These are phyloP conservation scores for Colletotrichum destructivum DNA, from an alignment of 2,329 filamentous ascomycete species.

Conservation along the genomic window DNA sequence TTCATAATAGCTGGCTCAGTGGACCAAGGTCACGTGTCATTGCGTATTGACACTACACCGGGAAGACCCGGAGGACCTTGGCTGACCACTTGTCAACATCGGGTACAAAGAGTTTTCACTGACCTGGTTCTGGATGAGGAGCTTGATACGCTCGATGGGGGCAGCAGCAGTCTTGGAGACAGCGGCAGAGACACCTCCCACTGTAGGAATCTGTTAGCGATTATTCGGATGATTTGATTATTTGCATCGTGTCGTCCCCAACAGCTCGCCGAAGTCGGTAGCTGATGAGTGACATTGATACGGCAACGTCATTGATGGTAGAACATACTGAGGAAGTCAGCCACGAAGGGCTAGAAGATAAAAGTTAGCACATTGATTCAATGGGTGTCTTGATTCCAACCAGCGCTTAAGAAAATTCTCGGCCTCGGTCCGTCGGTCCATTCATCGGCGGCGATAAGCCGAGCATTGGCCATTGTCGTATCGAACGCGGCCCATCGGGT, in stretches of 20 bases:
- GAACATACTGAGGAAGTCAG: constrained; percentile 98
- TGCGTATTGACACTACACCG: neutral
- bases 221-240: neutral
- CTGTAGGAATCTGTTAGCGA: constrained; percentile 64
- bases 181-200: constrained; percentile 99
- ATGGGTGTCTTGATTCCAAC: neutral
- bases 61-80: constrained; percentile 22
- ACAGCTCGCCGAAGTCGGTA: neutral
- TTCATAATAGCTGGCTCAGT: neutral
- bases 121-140: constrained; percentile 99
- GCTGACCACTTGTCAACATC: constrained; percentile 22
- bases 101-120: constrained; percentile 54
- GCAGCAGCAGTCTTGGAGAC: constrained; percentile 99
- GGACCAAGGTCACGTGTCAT: constrained; percentile 34
- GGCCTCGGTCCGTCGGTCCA: neutral
- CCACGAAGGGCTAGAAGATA: constrained; percentile 83
- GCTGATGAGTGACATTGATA: neutral
- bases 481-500: neutral
- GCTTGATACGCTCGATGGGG: constrained; percentile 99
- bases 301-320: neutral
- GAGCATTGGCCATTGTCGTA: constrained; percentile 12
- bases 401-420: neutral
- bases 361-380: constrained; percentile 52
- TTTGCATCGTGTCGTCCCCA: neutral
- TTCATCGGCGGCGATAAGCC: constrained; percentile 28